Conservation (phyloP, 2,329 filamentous ascomycete genomes). For the Colletotrichum phormii region DNA sequence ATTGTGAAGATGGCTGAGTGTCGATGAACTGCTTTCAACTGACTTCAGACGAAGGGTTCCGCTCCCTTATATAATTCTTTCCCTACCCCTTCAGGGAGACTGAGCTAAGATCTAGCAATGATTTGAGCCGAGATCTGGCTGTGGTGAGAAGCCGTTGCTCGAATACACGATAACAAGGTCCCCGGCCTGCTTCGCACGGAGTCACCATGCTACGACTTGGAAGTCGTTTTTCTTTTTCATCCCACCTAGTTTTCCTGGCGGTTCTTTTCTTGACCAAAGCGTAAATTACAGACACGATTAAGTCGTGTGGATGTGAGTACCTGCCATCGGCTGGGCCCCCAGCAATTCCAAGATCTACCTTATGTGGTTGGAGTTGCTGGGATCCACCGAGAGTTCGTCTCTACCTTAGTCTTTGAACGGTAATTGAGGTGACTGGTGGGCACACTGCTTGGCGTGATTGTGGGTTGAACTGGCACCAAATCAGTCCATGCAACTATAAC, state of each 20-base stretch:
- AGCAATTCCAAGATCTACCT: not conserved
- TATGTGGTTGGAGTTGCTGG: not conserved
- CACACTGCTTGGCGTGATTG: not conserved
- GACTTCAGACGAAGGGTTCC: not conserved
- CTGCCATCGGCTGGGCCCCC: not conserved
- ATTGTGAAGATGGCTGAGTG: not conserved
- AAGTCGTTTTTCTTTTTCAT: not conserved
- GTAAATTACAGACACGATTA: not conserved
- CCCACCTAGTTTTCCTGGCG: not conserved
- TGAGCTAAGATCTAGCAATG: not conserved
- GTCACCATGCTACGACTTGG: not conserved
- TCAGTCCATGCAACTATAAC: no score
- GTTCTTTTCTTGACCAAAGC: not conserved
- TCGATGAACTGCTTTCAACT: not conserved
- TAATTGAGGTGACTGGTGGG: no score
- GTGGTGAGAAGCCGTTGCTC: not conserved
- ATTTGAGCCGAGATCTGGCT: not conserved
- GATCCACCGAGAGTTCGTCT: not conserved
- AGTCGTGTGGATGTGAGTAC: not conserved
- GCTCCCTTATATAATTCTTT: not conserved
- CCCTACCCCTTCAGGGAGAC: not conserved
- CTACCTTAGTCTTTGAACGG: no score
- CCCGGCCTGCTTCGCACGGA: not conserved
- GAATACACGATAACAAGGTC: not conserved
- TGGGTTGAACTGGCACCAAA: no score